Percentiles rank a stretch among this genome's conserved stretches.
Evolutionary conservation across 495 filamentous ascomycete species (phyloP).

Genomic region (Neurospora discreta): DNA sequence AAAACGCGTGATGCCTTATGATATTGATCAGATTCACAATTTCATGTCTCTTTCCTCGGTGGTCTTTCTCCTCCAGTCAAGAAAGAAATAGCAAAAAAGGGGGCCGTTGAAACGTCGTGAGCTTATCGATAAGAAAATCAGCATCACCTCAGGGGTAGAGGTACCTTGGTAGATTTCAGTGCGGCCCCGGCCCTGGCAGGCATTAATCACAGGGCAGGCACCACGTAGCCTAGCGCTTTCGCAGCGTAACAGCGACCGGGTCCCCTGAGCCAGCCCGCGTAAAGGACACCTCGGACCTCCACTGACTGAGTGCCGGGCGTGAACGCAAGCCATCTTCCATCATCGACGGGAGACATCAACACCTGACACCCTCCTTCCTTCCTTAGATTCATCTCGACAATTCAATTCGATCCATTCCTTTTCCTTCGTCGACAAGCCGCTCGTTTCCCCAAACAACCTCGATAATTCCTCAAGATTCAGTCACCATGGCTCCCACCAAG

Average conservation of each 20-base stretch:
- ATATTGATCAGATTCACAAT: neutral
- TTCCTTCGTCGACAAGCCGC: neutral
- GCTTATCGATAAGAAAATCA: neutral
- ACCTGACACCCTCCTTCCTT: neutral
- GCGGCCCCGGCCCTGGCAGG: neutral
- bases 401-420: neutral
- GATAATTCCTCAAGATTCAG: neutral
- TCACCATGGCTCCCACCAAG: conserved; percentile 27
- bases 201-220: neutral
- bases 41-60: neutral
- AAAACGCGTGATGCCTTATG: neutral
- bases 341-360: neutral
- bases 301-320: neutral
- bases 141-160: neutral
- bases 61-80: neutral
- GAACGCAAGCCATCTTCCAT: neutral
- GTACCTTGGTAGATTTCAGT: neutral
- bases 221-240: neutral
- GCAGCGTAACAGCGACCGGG: neutral
- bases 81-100: neutral
- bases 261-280: neutral
- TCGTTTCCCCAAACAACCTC: neutral
- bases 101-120: neutral
- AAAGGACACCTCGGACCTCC: neutral
- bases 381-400: neutral